phyloP scores from a whole-genome alignment of 192 early-diverging fungal species.

The Rhizophlyctis rosea region DNA sequence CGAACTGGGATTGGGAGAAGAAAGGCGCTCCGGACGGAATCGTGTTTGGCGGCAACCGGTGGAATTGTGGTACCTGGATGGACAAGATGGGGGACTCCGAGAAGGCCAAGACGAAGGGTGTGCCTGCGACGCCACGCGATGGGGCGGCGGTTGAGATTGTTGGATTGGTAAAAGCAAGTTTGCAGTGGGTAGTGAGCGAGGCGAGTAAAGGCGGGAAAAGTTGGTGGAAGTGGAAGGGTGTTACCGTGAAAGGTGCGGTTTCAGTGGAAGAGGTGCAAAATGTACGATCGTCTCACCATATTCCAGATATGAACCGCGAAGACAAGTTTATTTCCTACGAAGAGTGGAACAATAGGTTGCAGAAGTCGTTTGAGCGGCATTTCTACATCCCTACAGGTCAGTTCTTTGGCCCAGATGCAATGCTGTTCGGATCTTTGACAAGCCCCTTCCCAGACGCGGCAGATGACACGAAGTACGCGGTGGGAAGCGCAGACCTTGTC shows the following conservation, averaged over 20 bases:
- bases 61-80: constrained; percentile 99
- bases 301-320: not conserved
- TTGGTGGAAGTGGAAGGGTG: constrained; percentile 40
- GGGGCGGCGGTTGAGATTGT: constrained; percentile 90
- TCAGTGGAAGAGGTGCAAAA: constrained; percentile 23
- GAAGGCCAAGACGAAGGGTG: constrained; percentile 88
- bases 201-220: constrained; percentile 20
- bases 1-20: constrained; percentile 54
- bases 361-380: constrained; percentile 76
- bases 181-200: constrained; percentile 74
- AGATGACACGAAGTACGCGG: constrained; percentile 61
- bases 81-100: constrained; percentile 90
- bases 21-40: constrained; percentile 71
- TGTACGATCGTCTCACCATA: too few species aligned
- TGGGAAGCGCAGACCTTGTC: constrained; percentile 58
- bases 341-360: constrained; percentile 79
- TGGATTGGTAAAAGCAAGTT: constrained; percentile 78
- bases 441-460: constrained; percentile 44
- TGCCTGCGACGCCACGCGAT: constrained; percentile 91
- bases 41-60: constrained; percentile 80
- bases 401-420: not conserved
- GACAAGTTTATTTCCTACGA: constrained; percentile 52
- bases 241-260: constrained; percentile 43
- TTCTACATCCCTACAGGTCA: constrained; percentile 88
- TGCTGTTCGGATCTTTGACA: not conserved